phyloP scores from a whole-genome alignment of 2,329 filamentous ascomycete genomes.

The Fusarium guadeloupense region DNA sequence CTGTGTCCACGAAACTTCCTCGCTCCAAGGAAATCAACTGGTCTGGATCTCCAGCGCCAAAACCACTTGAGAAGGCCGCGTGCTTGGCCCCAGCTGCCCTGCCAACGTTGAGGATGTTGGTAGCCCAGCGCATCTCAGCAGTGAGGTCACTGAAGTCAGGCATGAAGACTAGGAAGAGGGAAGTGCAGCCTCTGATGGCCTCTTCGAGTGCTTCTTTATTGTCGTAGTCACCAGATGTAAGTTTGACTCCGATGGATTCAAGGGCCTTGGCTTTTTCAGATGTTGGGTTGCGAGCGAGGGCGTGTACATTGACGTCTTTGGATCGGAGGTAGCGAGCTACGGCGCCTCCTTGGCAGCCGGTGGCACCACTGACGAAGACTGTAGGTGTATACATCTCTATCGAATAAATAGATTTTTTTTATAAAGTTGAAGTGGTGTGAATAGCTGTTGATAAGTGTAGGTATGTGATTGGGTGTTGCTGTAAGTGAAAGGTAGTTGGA shows the following conservation, averaged over 20 bases:
- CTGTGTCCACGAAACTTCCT: slow-evolving; percentile 39
- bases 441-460: background rate
- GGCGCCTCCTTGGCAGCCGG: slow-evolving; percentile 52
- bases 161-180: slow-evolving; percentile 49
- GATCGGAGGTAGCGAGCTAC: slow-evolving; percentile 48
- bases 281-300: slow-evolving; percentile 46
- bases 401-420: background rate
- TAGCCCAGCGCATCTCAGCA: slow-evolving; percentile 45
- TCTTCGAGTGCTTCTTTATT: slow-evolving; percentile 43
- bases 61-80: slow-evolving; percentile 49
- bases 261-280: slow-evolving; percentile 46
- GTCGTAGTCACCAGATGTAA: slow-evolving; percentile 49
- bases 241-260: slow-evolving; percentile 44
- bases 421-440: background rate
- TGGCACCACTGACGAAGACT: slow-evolving; percentile 53
- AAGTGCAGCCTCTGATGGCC: slow-evolving; percentile 44
- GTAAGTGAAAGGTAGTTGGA: background rate
- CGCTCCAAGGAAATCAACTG: slow-evolving; percentile 42
- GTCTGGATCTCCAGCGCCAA: slow-evolving; percentile 46
- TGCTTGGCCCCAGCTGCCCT: slow-evolving; percentile 50
- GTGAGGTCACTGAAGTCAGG: slow-evolving; percentile 45
- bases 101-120: slow-evolving; percentile 49
- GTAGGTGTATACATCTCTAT: slow-evolving; percentile 45
- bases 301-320: slow-evolving; percentile 46
- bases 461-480: background rate